A percentile compares a stretch with the other conserved stretches of the same genome.
Evolutionary conservation across 352 stramenopile species (phyloP).

Genomic region (Globisporangium perplexum): DNA sequence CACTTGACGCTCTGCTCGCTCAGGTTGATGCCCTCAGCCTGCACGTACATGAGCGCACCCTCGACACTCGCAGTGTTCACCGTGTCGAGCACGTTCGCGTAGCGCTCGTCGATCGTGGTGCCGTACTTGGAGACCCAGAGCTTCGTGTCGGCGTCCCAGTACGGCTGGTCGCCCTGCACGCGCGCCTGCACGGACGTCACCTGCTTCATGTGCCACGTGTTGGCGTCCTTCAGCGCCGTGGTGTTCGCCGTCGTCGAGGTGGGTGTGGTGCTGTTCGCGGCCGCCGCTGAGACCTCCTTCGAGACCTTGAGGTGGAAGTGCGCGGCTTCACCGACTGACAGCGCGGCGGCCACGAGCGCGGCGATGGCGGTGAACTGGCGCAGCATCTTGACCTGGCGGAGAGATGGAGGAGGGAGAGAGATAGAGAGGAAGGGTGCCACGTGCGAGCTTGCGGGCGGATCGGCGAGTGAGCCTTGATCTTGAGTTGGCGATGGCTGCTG

Average conservation of each 20-base stretch:
- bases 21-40: slow-evolving; percentile 45
- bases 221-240: slow-evolving; percentile 10
- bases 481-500: background rate
- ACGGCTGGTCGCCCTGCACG: slow-evolving; percentile 49
- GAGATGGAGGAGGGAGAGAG: background rate
- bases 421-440: background rate
- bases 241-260: background rate
- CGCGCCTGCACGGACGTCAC: slow-evolving; percentile 56
- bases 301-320: slow-evolving; percentile 14
- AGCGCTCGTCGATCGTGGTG: slow-evolving; percentile 15
- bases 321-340: slow-evolving; percentile 12
- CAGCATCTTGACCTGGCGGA: slow-evolving; percentile 12
- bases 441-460: background rate
- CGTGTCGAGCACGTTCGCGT: slow-evolving; percentile 30
- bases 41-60: slow-evolving; percentile 41
- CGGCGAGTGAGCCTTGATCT: background rate
- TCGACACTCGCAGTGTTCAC: slow-evolving; percentile 36
- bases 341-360: slow-evolving; percentile 10
- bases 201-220: slow-evolving; percentile 46
- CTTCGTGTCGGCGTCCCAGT: slow-evolving; percentile 38
- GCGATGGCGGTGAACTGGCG: slow-evolving; percentile 9
- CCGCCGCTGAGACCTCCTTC: slow-evolving; percentile 1
- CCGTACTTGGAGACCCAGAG: slow-evolving; percentile 8
- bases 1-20: slow-evolving; percentile 19
- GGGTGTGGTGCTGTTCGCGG: background rate